Conservation (phyloP, 106 monocot species). For the Dendrobium officinale region DNA sequence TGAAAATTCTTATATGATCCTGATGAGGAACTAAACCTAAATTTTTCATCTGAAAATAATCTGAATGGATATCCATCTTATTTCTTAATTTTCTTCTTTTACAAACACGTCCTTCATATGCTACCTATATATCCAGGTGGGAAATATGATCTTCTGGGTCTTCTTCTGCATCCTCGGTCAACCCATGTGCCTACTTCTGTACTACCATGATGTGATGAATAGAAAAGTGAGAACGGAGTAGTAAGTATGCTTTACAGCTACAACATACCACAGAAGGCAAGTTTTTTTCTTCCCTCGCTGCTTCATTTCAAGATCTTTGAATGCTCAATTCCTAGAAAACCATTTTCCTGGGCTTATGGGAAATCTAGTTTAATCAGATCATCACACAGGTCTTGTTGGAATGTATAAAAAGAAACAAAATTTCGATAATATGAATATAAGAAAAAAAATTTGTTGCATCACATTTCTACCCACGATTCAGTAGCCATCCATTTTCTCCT, state of each 20-base stretch:
- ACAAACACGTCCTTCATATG: too few species aligned
- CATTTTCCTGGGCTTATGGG: background rate
- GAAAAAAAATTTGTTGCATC: too few species aligned
- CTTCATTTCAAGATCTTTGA: background rate
- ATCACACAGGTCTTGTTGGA: too few species aligned
- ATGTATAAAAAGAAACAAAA: too few species aligned
- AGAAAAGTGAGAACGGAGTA: constrained; percentile 35
- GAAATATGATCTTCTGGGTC: constrained; percentile 98
- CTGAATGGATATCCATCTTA: too few species aligned
- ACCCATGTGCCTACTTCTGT: constrained; percentile 88
- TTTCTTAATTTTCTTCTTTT: too few species aligned
- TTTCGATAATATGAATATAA: too few species aligned
- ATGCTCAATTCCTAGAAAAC: background rate
- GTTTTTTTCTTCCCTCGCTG: background rate
- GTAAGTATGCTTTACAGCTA: background rate
- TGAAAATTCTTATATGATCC: background rate
- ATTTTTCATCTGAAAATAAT: too few species aligned
- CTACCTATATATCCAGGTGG: constrained; percentile 38
- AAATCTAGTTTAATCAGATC: too few species aligned
- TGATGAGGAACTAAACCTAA: too few species aligned
- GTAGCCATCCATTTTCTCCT: too few species aligned
- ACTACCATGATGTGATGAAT: constrained; percentile 98
- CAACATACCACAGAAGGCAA: background rate
- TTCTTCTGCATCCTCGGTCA: constrained; percentile 93
- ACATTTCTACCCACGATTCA: too few species aligned